Evolutionary conservation across 805 yeast genomes (phyloP).

Genomic region (Cyberlindnera mycetangii): DNA sequence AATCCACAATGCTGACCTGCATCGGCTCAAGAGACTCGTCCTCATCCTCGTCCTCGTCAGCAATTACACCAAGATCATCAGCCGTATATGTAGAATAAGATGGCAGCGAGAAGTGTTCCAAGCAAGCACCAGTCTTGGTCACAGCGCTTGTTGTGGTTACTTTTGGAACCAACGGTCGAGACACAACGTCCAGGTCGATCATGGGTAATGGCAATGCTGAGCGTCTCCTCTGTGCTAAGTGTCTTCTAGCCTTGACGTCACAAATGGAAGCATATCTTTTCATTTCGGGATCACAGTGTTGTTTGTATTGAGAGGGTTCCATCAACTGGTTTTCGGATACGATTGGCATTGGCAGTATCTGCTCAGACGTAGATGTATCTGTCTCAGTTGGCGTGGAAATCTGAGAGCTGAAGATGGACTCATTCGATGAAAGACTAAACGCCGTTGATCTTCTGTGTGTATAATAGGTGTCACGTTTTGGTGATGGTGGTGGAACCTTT

Average conservation of each 20-base stretch:
- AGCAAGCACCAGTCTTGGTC: neutral
- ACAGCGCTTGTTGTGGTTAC: neutral
- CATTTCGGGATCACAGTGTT: neutral
- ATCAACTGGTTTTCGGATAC: no score
- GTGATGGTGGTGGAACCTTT: neutral
- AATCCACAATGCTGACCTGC: constrained; percentile 18
- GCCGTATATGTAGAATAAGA: neutral
- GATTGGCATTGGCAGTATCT: no score
- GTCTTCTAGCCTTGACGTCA: neutral
- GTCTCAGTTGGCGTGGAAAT: no score
- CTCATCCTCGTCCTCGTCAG: constrained; percentile 7
- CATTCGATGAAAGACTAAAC: constrained; percentile 13
- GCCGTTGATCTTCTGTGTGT: constrained; percentile 15
- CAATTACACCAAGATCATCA: neutral
- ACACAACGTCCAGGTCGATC: constrained; percentile 19
- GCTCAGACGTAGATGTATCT: no score
- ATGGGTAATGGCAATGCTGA: constrained; percentile 7
- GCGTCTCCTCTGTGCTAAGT: neutral
- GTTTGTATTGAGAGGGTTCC: neutral
- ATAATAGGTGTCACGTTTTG: neutral
- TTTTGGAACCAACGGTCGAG: constrained; percentile 14
- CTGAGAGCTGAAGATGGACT: constrained; percentile 14
- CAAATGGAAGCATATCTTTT: neutral
- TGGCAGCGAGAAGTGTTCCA: neutral
- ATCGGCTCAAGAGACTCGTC: constrained; percentile 5